phyloP scores from a whole-genome alignment of 2,329 filamentous ascomycete genomes.

The Colletotrichum siamense region DNA sequence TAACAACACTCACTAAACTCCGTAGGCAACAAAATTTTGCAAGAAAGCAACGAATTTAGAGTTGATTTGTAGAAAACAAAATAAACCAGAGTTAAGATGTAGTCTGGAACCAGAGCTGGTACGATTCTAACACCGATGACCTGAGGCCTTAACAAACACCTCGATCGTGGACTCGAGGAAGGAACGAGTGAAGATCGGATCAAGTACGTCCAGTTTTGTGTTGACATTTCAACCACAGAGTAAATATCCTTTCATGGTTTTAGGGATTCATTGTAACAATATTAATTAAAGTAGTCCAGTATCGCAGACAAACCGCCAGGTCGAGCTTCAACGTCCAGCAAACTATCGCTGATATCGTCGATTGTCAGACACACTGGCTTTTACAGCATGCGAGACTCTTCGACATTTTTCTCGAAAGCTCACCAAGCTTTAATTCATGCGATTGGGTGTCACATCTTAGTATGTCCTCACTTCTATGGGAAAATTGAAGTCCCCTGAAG shows the following conservation, averaged over 20 bases:
- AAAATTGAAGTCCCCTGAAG: not conserved
- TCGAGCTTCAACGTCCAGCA: no score
- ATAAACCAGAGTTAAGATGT: not conserved
- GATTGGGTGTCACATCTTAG: not conserved
- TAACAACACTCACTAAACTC: not conserved
- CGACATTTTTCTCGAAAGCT: not conserved
- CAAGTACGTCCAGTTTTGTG: not conserved
- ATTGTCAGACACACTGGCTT: not conserved
- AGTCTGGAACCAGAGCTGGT: not conserved
- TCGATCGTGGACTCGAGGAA: not conserved
- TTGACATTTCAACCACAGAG: not conserved
- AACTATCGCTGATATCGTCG: no score
- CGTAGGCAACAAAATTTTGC: not conserved
- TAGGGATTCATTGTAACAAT: not conserved
- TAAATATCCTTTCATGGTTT: no score
- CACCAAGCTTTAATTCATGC: not conserved
- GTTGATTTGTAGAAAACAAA: no score
- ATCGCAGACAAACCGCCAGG: no score
- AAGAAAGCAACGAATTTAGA: no score
- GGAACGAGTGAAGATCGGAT: not conserved
- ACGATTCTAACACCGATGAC: not conserved
- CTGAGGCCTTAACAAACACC: not conserved
- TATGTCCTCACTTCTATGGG: not conserved
- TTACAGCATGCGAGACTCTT: not conserved
- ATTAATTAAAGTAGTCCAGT: accelerated